Conservation (phyloP, 257 asterid genomes). For the Solanum microdontum region DNA sequence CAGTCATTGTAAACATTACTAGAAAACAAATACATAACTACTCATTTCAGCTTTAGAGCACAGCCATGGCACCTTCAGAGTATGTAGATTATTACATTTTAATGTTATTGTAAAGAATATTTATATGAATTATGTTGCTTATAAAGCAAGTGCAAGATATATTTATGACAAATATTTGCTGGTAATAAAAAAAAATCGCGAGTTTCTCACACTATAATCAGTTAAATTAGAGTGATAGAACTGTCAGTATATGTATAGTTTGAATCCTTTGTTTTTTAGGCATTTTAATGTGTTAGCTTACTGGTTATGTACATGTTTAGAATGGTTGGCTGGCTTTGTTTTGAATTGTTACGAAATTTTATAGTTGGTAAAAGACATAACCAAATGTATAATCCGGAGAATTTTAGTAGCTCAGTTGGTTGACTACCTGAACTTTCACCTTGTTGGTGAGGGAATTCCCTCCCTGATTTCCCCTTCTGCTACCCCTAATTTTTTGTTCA, state of each 20-base stretch:
- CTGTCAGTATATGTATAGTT: neutral
- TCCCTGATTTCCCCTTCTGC: neutral
- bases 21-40: neutral
- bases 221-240: neutral
- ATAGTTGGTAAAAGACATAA: neutral
- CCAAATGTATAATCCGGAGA: neutral
- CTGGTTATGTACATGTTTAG: neutral
- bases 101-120: neutral
- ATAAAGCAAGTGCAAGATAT: neutral
- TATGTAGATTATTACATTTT: neutral
- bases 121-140: neutral
- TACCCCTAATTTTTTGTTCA: neutral
- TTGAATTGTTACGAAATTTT: neutral
- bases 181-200: neutral
- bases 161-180: neutral
- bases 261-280: neutral
- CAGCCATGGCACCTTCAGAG: neutral
- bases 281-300: neutral
- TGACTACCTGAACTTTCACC: neutral
- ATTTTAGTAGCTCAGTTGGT: neutral
- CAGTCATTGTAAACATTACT: neutral
- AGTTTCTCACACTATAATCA: neutral
- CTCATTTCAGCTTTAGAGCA: neutral
- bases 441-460: neutral
- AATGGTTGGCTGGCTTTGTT: neutral